Evolutionary conservation across 2,329 filamentous ascomycete species (phyloP), one percentile per base, ranked within the genome.

Genomic region (Trichoderma sp.): DNA sequence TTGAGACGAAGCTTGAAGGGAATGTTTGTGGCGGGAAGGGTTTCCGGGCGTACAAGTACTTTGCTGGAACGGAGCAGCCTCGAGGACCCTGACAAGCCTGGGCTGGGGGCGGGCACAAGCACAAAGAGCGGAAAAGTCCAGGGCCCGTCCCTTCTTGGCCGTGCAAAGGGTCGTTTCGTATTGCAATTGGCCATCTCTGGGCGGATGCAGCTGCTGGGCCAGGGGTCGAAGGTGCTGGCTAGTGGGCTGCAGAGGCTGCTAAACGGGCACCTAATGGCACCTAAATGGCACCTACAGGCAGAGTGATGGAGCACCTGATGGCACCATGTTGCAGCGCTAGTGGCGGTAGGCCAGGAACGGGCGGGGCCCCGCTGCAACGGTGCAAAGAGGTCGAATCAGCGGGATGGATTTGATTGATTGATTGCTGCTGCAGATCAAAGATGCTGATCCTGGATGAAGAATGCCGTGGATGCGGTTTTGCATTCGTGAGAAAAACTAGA

Each of bases 291-390:
- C 18, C 56, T 58, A 30, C 11, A 30, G 56, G 56, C 56, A 58
- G 28, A 18, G 57, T 8, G 28, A 32, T 32, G 18, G 57, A 32
- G 69, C 68, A 28, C 43, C 30, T 36, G 28, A 67, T 47, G 30
- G 39, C 64, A 56, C 70, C 51, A 47, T 72, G 70, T 56, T 39
- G 64, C 70, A 36, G 70, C 70, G 64, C 70, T 72, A 72, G 70
- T 57, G 70, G 70, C 56, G 70, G 64, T 69, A 68, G 70, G 53
- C 64, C 63, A 72, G 64, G 70, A 62, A 72, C 70, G 57, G 62
- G 62, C 62, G 61, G 58, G 70, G 70, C 70, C 64, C 60, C 61
- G 57, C 70, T 72, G 64, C 64, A 63, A 68, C 47, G 47, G 21
- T 24, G 9, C 11, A 53, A 24, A 21, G n/a, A 21, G 43, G 43